phyloP scores from a whole-genome alignment of 495 filamentous ascomycete species.

The Bacidia gigantensis region DNA sequence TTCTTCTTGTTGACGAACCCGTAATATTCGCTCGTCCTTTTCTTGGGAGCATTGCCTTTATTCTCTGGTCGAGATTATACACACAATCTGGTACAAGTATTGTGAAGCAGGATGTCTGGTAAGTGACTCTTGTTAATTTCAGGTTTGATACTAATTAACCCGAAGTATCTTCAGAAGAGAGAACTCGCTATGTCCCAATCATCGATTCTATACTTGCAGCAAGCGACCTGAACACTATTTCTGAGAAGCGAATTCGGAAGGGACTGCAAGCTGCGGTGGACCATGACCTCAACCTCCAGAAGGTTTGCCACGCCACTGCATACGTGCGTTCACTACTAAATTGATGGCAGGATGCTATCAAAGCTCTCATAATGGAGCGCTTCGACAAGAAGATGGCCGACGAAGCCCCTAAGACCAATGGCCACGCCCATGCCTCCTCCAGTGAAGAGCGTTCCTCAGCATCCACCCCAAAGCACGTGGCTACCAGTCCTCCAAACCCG shows the following conservation, averaged over 20 bases:
- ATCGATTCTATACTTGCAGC: slow-evolving; percentile 80
- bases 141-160: not conserved
- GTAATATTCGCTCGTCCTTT: no score
- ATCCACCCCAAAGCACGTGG: slow-evolving; percentile 26
- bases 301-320: slow-evolving; percentile 39
- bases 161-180: slow-evolving; percentile 53
- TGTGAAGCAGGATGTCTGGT: not conserved
- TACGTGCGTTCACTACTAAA: not conserved
- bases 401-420: slow-evolving; percentile 19
- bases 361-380: slow-evolving; percentile 70
- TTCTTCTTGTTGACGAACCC: no score
- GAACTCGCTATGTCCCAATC: slow-evolving; percentile 59
- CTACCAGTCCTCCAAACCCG: slow-evolving; percentile 38
- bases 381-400: slow-evolving; percentile 67
- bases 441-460: slow-evolving; percentile 15
- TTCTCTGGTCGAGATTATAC: no score
- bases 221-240: slow-evolving; percentile 79
- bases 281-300: slow-evolving; percentile 74
- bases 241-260: slow-evolving; percentile 83
- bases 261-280: slow-evolving; percentile 62
- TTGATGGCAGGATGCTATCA: slow-evolving; percentile 53
- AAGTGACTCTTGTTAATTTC: not conserved
- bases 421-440: slow-evolving; percentile 12
- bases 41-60: no score
- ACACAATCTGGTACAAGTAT: no score